Percentiles rank a stretch among this genome's conserved stretches.
phyloP scores from a whole-genome alignment of 208 protist genomes.

The Kentomonas sorsogonicus region DNA sequence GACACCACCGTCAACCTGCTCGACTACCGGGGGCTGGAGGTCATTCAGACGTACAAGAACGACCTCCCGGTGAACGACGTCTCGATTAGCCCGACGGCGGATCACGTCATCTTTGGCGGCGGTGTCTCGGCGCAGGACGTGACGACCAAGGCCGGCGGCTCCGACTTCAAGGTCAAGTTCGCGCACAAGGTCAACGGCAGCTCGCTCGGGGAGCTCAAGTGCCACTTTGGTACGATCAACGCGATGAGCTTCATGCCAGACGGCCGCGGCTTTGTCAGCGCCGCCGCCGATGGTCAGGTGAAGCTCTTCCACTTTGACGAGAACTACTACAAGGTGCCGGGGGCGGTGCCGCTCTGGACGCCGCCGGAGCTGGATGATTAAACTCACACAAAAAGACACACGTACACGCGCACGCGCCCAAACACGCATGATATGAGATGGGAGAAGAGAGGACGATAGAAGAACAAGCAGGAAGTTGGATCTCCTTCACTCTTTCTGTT shows the following conservation, averaged over 20 bases:
- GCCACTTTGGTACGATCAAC: constrained; percentile 99
- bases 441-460: not conserved
- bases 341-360: constrained; percentile 60
- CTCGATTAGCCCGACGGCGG: constrained; percentile 88
- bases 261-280: constrained; percentile 90
- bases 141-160: constrained; percentile 86
- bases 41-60: constrained; percentile 94
- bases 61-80: constrained; percentile 96
- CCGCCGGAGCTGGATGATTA: constrained; percentile 9
- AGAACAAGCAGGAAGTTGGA: not conserved
- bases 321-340: constrained; percentile 81
- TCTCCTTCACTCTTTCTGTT: constrained; percentile 2
- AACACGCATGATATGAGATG: no score
- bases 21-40: constrained; percentile 90
- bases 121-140: constrained; percentile 96
- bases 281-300: constrained; percentile 94
- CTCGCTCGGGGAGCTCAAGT: constrained; percentile 93
- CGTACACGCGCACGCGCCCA: no score
- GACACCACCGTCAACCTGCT: constrained; percentile 94
- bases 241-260: constrained; percentile 94
- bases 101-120: constrained; percentile 94
- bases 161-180: constrained; percentile 96
- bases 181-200: constrained; percentile 95
- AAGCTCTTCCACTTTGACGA: constrained; percentile 94
- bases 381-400: no score